Conservation (phyloP, 2,329 filamentous ascomycete genomes). For the Blumeria graminis region DNA sequence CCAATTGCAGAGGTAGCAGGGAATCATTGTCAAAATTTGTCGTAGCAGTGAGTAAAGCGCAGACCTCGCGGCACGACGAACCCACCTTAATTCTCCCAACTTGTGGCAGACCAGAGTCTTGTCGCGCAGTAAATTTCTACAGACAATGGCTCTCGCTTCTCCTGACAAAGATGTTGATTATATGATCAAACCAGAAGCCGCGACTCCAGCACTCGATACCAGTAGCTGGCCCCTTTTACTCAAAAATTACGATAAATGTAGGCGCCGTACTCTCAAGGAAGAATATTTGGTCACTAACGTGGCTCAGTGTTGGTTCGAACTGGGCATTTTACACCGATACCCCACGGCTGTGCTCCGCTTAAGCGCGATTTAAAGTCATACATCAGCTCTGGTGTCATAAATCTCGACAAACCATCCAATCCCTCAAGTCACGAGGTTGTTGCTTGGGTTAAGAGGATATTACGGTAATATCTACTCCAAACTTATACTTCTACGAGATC, state of each 20-base stretch:
- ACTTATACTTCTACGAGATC: neutral
- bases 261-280: slow-evolving; percentile 16
- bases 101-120: too few species aligned
- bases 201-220: slow-evolving; percentile 56
- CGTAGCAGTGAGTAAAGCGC: too few species aligned
- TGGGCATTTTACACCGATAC: slow-evolving; percentile 91
- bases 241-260: slow-evolving; percentile 88
- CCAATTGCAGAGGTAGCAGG: too few species aligned
- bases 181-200: slow-evolving; percentile 77
- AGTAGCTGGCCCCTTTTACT: slow-evolving; percentile 81
- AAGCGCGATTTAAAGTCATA: slow-evolving; percentile 94
- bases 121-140: too few species aligned
- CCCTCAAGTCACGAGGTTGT: slow-evolving; percentile 97
- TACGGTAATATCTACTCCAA: slow-evolving; percentile 32
- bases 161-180: slow-evolving; percentile 40
- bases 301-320: slow-evolving; percentile 64
- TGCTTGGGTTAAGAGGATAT: slow-evolving; percentile 95
- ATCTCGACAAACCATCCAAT: slow-evolving; percentile 93
- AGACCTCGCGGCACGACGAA: too few species aligned
- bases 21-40: too few species aligned
- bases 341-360: slow-evolving; percentile 71
- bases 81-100: too few species aligned
- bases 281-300: neutral
- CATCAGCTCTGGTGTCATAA: slow-evolving; percentile 92
- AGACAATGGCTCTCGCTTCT: slow-evolving; percentile 23